Evolutionary conservation across 2,329 filamentous ascomycete genomes (phyloP).

Genomic region (Botryotinia convoluta): DNA sequence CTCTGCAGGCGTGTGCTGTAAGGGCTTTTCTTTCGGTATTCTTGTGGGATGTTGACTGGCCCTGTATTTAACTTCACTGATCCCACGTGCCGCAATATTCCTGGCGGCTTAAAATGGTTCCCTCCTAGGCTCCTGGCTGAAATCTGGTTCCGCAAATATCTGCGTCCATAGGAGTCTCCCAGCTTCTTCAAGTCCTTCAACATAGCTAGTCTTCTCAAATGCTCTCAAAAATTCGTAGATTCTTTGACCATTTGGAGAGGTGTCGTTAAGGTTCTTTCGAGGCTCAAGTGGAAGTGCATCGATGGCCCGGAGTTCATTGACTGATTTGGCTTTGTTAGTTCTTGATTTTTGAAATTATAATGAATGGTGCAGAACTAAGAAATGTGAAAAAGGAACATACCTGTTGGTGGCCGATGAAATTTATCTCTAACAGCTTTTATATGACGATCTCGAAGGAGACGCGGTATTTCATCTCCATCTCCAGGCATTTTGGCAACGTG

Average conservation of each 20-base stretch:
- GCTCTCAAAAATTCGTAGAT: conserved; percentile 17
- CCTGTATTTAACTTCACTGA: not conserved
- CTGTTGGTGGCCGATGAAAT: conserved; percentile 5
- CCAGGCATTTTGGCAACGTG: not conserved
- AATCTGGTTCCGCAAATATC: not conserved
- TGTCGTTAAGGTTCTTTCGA: conserved; percentile 17
- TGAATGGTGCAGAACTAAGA: not conserved
- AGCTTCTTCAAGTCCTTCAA: conserved; percentile 23
- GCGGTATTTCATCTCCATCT: not conserved
- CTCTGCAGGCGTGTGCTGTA: not conserved
- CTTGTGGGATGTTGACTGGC: too few species aligned
- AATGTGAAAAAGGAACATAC: not conserved
- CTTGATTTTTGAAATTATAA: not conserved
- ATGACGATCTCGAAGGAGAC: conserved; percentile 6
- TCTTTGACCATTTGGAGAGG: conserved; percentile 11
- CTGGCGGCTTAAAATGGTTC: not conserved
- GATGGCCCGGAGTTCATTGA: conserved; percentile 16
- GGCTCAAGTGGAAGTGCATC: not conserved
- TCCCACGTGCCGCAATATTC: not conserved
- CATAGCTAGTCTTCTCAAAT: conserved; percentile 14
- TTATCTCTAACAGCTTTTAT: conserved; percentile 3
- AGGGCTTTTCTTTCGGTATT: not conserved
- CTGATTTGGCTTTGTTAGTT: not conserved
- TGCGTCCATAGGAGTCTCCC: conserved; percentile 22
- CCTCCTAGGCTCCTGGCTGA: not conserved